Base-by-base conservation (phyloP, 1,284 basidiomycete genomes). In the Salmacisia buchloeana region DNA sequence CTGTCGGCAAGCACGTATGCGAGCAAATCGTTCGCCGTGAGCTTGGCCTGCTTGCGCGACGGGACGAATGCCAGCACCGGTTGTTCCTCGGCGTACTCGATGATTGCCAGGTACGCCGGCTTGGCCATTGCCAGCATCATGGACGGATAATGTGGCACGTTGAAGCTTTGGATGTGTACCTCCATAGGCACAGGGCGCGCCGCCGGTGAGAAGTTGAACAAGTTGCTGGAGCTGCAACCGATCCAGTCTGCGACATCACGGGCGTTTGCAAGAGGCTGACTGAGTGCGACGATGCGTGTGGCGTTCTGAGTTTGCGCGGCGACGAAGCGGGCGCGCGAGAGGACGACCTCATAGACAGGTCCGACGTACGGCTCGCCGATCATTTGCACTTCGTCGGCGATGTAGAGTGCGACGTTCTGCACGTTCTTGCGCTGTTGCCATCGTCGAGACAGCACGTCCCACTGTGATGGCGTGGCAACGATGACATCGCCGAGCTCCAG, bases 111-210 rank as follows among this genome's bases (percentile, higher is more conserved):
- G 79, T 97, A 98, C 0, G 94, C 91, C 0, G 94, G 96, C 80
- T 98, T 98, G 29, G 94, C 94, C 96, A 98, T 98, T 35, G 93
- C 87, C 64, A 98, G 91, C 94, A 99, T 98, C 61, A 98, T 83
- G 0, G 92, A 96, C 0, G 96, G 94, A 87, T 96, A 97, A 77
- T 98, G 96, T 10, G 94, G 91, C 46, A 96, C 91, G 52, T 86
- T 88, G 84, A 97, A 98, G 54, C 89, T 92, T 79, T 97, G 94
- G 7, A 98, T 83, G 76, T 98, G 94, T 57, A 98, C 94, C 71
- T 98, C 94, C 86, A 98, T 90, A 66, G 97, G 94, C 2, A 97
- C 83, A 2, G 93, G 93, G 34, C 94, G 89, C 21, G 94, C 92
- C 73, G 91, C 90, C 0, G 94, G 94, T 0, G 92, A 90, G 82